A percentile compares a stretch with the other conserved stretches of the same genome.
phyloP scores from a whole-genome alignment of 768 basidiomycete species.

The Sporobolomyces roseus region DNA sequence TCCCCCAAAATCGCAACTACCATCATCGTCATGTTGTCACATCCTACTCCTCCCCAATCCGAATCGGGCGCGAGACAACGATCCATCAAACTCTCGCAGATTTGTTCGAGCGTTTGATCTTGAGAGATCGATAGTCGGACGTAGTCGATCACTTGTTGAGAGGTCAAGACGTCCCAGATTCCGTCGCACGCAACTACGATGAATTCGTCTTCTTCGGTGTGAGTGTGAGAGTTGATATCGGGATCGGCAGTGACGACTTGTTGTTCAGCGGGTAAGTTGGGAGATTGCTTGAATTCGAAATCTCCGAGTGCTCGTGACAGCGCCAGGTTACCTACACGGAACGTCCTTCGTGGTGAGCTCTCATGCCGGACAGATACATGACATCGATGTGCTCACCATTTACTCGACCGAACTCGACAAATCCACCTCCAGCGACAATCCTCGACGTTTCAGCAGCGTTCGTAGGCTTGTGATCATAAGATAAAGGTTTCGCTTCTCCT shows the following conservation, averaged over 20 bases:
- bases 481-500: slow-evolving; percentile 81
- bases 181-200: slow-evolving; percentile 96
- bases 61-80: slow-evolving; percentile 92
- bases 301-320: slow-evolving; percentile 92
- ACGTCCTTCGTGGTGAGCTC: slow-evolving; percentile 5
- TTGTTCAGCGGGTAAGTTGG: slow-evolving; percentile 69
- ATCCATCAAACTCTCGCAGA: slow-evolving; percentile 83
- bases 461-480: slow-evolving; percentile 92
- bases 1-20: slow-evolving; percentile 83
- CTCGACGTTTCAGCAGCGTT: slow-evolving; percentile 80
- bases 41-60: slow-evolving; percentile 87
- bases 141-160: slow-evolving; percentile 87
- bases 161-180: slow-evolving; percentile 95
- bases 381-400: slow-evolving; percentile 61
- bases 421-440: slow-evolving; percentile 86
- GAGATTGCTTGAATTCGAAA: slow-evolving; percentile 98
- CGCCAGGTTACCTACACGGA: slow-evolving; percentile 81
- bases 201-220: slow-evolving; percentile 89
- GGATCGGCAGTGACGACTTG: slow-evolving; percentile 95
- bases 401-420: slow-evolving; percentile 91
- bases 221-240: slow-evolving; percentile 75
- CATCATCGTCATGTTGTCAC: slow-evolving; percentile 98
- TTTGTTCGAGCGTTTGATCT: slow-evolving; percentile 71
- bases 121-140: slow-evolving; percentile 75
- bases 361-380: neutral